A percentile compares a stretch with the other conserved stretches of the same genome.
Evolutionary conservation across 2,329 filamentous ascomycete species (phyloP).

Genomic region (Phoma sp.): DNA sequence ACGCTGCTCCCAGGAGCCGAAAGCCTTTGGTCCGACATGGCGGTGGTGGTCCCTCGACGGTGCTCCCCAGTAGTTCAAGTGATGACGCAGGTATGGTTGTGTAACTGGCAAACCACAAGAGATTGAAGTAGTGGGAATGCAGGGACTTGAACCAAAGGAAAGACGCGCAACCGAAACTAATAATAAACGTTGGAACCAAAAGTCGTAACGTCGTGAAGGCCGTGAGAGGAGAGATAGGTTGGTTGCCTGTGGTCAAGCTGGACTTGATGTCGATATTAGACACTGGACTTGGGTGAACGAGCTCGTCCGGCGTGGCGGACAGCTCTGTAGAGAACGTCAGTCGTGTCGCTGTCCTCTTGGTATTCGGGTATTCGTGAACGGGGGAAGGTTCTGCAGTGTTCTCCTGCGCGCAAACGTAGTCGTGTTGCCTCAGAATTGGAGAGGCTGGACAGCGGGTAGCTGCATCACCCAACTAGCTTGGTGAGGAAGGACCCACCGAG

Average conservation of each 20-base stretch:
- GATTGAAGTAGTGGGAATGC: conserved; percentile 6
- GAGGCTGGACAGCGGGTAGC: conserved; percentile 26
- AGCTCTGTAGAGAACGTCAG: conserved; percentile 38
- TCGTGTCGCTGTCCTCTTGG: conserved; percentile 31
- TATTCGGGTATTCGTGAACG: conserved; percentile 21
- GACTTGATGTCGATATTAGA: conserved; percentile 27
- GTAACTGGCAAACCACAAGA: conserved; percentile 12
- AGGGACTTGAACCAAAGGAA: conserved; percentile 18
- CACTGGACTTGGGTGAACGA: conserved; percentile 28
- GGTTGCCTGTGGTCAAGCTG: conserved; percentile 27
- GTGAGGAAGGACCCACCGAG: conserved; percentile 25
- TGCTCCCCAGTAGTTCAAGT: conserved; percentile 1
- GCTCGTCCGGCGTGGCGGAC: conserved; percentile 45
- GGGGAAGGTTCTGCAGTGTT: conserved; percentile 9
- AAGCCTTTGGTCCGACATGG: conserved; percentile 53
- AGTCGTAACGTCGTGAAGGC: conserved; percentile 44
- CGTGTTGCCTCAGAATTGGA: conserved; percentile 23
- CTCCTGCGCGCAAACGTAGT: conserved; percentile 18
- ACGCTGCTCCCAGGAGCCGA: conserved; percentile 75
- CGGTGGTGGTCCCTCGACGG: conserved; percentile 7
- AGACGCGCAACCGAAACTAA: conserved; percentile 21
- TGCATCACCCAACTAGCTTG: conserved; percentile 35
- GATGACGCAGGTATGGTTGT: conserved; percentile 19
- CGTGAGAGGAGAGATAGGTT: conserved; percentile 25
- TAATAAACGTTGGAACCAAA: conserved; percentile 18